A percentile compares a stretch with the other conserved stretches of the same genome.
These are phyloP conservation scores for Alternaria triticina DNA, from an alignment of 2,329 filamentous ascomycete genomes.

Conservation along the genomic window DNA sequence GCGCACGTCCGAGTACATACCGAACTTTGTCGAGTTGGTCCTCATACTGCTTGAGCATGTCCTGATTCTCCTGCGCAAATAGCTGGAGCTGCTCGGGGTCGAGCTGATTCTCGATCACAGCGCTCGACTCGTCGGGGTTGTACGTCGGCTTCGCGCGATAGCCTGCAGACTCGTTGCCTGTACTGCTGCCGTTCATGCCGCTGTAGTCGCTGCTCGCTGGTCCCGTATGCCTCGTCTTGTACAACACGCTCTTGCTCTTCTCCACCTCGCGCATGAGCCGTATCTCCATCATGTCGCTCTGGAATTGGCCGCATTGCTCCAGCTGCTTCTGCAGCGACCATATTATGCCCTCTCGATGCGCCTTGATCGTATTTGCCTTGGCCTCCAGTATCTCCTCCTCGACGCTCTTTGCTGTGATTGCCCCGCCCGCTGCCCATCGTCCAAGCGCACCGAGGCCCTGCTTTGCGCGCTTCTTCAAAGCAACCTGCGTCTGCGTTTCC, in stretches of 20 bases:
- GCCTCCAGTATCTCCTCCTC: constrained; percentile 79
- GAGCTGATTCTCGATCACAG: constrained; percentile 63
- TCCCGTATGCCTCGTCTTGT: constrained; percentile 63
- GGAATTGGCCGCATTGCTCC: constrained; percentile 76
- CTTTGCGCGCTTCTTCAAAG: constrained; percentile 71
- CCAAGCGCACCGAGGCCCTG: constrained; percentile 70
- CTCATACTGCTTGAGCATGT: constrained; percentile 92
- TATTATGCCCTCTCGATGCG: constrained; percentile 81
- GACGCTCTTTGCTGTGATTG: constrained; percentile 59
- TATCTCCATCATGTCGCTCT: constrained; percentile 93
- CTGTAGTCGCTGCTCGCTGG: constrained; percentile 29
- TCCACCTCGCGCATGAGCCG: constrained; percentile 83
- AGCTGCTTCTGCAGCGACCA: constrained; percentile 80
- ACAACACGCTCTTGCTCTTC: constrained; percentile 84
- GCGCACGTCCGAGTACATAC: constrained; percentile 59
- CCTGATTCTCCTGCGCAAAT: constrained; percentile 91
- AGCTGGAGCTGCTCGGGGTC: constrained; percentile 87
- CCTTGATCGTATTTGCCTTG: constrained; percentile 67
- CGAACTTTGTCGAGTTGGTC: constrained; percentile 93
- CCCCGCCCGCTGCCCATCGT: constrained; percentile 68
- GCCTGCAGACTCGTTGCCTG: constrained; percentile 20
- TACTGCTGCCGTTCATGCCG: constrained; percentile 23
- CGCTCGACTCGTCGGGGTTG: constrained; percentile 29
- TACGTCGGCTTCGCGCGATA: constrained; percentile 35
- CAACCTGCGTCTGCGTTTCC: constrained; percentile 73